These are phyloP conservation scores for Malassezia sympodialis DNA, from an alignment of 1,284 basidiomycete genomes.

Conservation along the genomic window DNA sequence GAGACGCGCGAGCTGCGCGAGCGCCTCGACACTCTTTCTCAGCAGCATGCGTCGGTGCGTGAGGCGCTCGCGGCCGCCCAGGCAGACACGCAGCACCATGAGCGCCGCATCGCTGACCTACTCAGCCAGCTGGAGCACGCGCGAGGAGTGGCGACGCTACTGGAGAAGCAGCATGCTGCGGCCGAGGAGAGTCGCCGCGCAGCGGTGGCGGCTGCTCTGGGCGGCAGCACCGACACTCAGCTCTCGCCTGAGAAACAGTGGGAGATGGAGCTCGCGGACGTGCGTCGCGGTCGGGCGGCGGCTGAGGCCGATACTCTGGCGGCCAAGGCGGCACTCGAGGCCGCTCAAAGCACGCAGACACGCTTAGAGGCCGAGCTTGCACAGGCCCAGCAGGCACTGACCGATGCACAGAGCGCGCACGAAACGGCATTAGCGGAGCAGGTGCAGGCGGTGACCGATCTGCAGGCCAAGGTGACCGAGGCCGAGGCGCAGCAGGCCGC, in stretches of 20 bases:
- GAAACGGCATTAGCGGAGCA: conserved; percentile 47
- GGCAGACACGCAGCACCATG: conserved; percentile 68
- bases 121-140: conserved; percentile 63
- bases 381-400: conserved; percentile 55
- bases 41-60: conserved; percentile 62
- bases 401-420: conserved; percentile 64
- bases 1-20: conserved; percentile 66
- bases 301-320: conserved; percentile 24
- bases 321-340: conserved; percentile 48
- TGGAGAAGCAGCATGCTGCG: conserved; percentile 52
- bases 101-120: conserved; percentile 65
- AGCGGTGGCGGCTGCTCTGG: conserved; percentile 41
- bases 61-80: conserved; percentile 65
- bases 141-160: conserved; percentile 72
- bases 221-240: not conserved
- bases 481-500: conserved; percentile 53
- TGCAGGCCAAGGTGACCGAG: conserved; percentile 54
- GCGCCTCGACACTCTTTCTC: conserved; percentile 62
- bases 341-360: conserved; percentile 61
- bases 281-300: conserved; percentile 42
- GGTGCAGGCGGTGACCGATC: conserved; percentile 59
- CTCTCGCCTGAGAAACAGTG: conserved; percentile 65
- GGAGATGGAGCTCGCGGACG: conserved; percentile 64
- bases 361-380: conserved; percentile 50
- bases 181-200: conserved; percentile 10